These are phyloP conservation scores for Coprinellus micaceus DNA, from an alignment of 768 basidiomycete genomes.

Conservation along the genomic window DNA sequence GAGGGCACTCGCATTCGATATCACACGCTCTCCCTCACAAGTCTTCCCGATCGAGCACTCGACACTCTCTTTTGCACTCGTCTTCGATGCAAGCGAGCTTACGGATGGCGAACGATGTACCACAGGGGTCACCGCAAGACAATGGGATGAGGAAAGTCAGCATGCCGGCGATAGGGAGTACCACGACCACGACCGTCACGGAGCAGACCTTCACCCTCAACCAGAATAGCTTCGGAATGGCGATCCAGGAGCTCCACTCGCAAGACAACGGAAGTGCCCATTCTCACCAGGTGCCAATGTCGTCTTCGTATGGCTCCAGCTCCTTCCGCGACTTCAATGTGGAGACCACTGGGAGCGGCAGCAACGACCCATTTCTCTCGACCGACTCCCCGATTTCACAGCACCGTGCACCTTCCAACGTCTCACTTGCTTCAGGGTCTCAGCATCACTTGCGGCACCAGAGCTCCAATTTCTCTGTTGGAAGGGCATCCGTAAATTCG, in stretches of 20 bases:
- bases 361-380: not conserved
- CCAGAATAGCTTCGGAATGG: constrained; percentile 7
- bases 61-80: constrained; percentile 11
- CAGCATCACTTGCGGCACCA: not conserved
- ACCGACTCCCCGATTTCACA: not conserved
- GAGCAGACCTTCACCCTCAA: constrained; percentile 6
- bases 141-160: constrained; percentile 21
- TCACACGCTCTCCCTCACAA: constrained; percentile 5
- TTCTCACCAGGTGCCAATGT: not conserved
- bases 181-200: constrained; percentile 5
- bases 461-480: constrained; percentile 1
- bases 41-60: constrained; percentile 6
- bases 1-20: constrained; percentile 1
- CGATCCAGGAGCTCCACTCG: constrained; percentile 1
- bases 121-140: constrained; percentile 4
- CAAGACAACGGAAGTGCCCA: not conserved
- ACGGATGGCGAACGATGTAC: constrained; percentile 7
- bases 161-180: constrained; percentile 19
- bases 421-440: not conserved
- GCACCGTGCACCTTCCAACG: not conserved
- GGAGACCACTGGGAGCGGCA: not conserved
- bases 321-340: not conserved
- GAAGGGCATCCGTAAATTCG: not conserved
- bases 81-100: constrained; percentile 24
- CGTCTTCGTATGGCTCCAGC: constrained; percentile 2